phyloP scores from a whole-genome alignment of 371 early-diverging fungal species.

The Capniomyces stellatus region DNA sequence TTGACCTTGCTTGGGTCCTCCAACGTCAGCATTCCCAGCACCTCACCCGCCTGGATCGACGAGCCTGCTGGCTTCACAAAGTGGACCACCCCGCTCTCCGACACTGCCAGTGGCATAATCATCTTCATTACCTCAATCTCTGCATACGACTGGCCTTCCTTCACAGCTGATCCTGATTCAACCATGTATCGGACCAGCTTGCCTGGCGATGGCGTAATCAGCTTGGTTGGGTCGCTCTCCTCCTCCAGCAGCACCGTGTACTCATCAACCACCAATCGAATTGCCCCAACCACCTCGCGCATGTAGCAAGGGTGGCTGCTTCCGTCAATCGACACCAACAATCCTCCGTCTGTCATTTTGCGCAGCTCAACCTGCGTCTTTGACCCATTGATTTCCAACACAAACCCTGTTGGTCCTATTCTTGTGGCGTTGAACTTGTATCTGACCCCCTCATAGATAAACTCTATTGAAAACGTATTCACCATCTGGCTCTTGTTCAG shows the following conservation, averaged over 20 bases:
- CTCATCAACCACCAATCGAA: constrained; percentile 76
- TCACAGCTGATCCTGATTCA: constrained; percentile 80
- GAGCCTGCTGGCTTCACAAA: constrained; percentile 81
- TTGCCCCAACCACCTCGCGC: constrained; percentile 74
- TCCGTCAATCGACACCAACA: constrained; percentile 78
- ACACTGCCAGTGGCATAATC: constrained; percentile 89
- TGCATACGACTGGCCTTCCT: constrained; percentile 79
- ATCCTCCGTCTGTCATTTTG: constrained; percentile 75
- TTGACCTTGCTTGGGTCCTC: constrained; percentile 88
- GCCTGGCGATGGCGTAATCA: constrained; percentile 91
- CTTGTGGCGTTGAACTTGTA: constrained; percentile 71
- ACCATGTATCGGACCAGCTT: constrained; percentile 84
- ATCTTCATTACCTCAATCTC: constrained; percentile 99
- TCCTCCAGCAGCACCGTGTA: constrained; percentile 84
- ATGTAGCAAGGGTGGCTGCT: constrained; percentile 78
- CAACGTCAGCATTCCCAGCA: constrained; percentile 75
- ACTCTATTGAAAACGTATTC: constrained; percentile 61
- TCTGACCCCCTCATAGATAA: constrained; percentile 74
- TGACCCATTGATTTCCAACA: constrained; percentile 63
- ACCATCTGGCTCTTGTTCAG: constrained; percentile 54
- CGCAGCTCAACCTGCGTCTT: constrained; percentile 64
- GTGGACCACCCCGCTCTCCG: constrained; percentile 79
- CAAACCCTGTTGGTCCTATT: constrained; percentile 62
- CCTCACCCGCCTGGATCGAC: constrained; percentile 73
- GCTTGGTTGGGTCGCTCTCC: constrained; percentile 87